Conservation (phyloP, 1,139 yeast genomes). For the Taphrina communis region DNA sequence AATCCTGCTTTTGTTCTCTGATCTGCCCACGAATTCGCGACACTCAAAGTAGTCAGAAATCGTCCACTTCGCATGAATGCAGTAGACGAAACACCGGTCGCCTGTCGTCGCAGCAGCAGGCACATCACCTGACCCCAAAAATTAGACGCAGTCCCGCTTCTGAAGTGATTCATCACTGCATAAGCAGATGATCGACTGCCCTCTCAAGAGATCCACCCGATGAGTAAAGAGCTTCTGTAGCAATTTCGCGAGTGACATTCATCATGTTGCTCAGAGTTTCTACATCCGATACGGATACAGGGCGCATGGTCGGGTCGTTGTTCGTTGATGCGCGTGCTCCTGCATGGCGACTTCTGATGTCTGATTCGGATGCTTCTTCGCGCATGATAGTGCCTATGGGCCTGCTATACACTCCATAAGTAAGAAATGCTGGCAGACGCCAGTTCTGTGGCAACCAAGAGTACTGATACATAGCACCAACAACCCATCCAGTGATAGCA, state of each 20-base stretch:
- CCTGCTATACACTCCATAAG: background rate
- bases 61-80: too few relatives aligned
- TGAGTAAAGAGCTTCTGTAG: slow-evolving; percentile 1
- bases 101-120: too few relatives aligned
- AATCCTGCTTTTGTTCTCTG: too few relatives aligned
- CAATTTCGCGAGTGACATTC: slow-evolving; percentile 14
- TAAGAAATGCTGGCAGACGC: slow-evolving; percentile 7
- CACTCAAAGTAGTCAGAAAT: too few relatives aligned
- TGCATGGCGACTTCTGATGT: background rate
- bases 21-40: too few relatives aligned
- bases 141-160: too few relatives aligned
- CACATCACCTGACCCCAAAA: too few relatives aligned
- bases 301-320: background rate
- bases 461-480: slow-evolving; percentile 59
- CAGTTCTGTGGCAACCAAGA: background rate
- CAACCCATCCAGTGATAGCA: slow-evolving; percentile 62
- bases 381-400: background rate
- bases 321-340: background rate
- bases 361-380: background rate
- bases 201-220: slow-evolving; percentile 9
- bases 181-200: slow-evolving; percentile 18
- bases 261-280: slow-evolving; percentile 26
- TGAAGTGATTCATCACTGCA: background rate
- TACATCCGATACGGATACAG: slow-evolving; percentile 20
- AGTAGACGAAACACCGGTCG: too few relatives aligned